A percentile compares a stretch with the other conserved stretches of the same genome.
These are phyloP conservation scores for Mycena albidolilacea DNA, from an alignment of 768 basidiomycete species.

Conservation along the genomic window DNA sequence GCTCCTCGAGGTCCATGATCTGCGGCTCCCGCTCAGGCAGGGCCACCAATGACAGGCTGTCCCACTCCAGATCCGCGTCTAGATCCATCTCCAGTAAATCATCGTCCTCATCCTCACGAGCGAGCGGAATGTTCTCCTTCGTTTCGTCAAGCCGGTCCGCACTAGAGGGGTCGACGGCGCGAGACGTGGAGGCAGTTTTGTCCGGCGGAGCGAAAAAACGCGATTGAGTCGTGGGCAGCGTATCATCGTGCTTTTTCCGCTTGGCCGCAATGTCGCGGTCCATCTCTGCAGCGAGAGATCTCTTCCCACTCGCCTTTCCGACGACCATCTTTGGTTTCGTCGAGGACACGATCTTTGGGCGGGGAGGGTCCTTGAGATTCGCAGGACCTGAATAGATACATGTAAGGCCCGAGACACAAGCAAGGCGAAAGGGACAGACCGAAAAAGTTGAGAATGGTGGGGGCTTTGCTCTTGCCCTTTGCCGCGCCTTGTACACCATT, in stretches of 20 bases:
- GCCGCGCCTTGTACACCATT: constrained; percentile 42
- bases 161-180: constrained; percentile 20
- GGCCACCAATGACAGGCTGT: constrained; percentile 47
- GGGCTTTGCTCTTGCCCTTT: constrained; percentile 66
- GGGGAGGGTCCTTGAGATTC: constrained; percentile 57
- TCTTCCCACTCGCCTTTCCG: constrained; percentile 82
- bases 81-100: constrained; percentile 35
- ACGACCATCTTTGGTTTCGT: constrained; percentile 45
- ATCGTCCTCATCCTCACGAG: constrained; percentile 19
- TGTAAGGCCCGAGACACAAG: constrained; percentile 6
- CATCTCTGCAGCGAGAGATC: constrained; percentile 79
- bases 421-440: constrained; percentile 56
- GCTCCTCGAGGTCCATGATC: constrained; percentile 56
- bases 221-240: constrained; percentile 48
- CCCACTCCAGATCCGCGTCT: constrained; percentile 38
- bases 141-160: constrained; percentile 29
- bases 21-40: constrained; percentile 57
- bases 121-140: constrained; percentile 41
- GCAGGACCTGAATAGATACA: constrained; percentile 49
- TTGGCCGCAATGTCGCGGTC: constrained; percentile 72
- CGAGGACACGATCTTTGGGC: constrained; percentile 38
- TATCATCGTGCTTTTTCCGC: constrained; percentile 58
- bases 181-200: neutral
- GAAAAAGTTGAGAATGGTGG: constrained; percentile 74
- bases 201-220: constrained; percentile 34